Conservation (phyloP, 257 asterid species). For the Rhazya stricta region DNA sequence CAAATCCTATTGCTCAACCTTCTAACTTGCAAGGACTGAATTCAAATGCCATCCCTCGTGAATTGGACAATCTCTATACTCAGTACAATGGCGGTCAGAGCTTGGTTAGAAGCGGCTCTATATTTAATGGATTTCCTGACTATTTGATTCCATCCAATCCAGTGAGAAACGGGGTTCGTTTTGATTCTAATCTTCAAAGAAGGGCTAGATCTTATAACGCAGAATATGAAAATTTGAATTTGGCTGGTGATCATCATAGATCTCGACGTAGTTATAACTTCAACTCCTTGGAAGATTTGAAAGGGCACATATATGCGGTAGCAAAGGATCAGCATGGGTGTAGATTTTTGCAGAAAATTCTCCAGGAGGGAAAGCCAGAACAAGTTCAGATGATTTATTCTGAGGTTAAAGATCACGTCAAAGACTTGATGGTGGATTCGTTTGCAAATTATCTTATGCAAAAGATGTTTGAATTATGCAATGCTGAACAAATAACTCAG, state of each 20-base stretch:
- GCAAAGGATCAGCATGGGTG: slow-evolving; percentile 47
- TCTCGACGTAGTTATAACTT: background rate
- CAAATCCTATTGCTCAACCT: background rate
- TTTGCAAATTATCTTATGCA: slow-evolving; percentile 46
- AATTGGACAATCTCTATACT: background rate
- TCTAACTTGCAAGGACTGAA: background rate
- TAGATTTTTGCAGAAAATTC: slow-evolving; percentile 39
- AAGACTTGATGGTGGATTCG: slow-evolving; percentile 47
- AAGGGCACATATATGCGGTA: slow-evolving; percentile 28
- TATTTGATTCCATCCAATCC: background rate
- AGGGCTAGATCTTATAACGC: slow-evolving; percentile 6
- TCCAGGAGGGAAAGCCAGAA: slow-evolving; percentile 36
- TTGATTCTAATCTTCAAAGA: background rate
- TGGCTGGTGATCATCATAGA: background rate
- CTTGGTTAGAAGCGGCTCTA: background rate
- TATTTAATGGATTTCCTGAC: background rate
- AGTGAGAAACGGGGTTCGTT: background rate
- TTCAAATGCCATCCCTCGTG: background rate
- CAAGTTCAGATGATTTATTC: slow-evolving; percentile 34
- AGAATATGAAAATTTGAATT: background rate
- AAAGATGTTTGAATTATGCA: slow-evolving; percentile 33
- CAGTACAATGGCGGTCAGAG: background rate
- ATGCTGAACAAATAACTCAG: slow-evolving; percentile 29
- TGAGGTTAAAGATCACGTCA: slow-evolving; percentile 39
- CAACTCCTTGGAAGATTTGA: slow-evolving; percentile 25